These are phyloP conservation scores for Pyricularia sp. DNA, from an alignment of 2,329 filamentous ascomycete species.

Conservation along the genomic window DNA sequence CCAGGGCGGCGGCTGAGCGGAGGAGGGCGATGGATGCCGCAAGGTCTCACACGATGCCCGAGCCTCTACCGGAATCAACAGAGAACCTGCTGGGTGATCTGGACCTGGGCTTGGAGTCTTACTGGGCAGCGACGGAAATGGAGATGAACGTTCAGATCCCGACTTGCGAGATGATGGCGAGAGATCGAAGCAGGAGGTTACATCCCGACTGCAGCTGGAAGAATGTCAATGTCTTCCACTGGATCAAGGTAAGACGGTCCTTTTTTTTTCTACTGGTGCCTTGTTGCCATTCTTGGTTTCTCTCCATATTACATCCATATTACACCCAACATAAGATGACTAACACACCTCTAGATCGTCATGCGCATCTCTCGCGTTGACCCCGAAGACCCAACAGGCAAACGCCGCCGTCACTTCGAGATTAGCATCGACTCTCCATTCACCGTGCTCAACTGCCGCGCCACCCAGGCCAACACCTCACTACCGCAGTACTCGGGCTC, in stretches of 20 bases:
- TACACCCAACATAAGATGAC: background rate
- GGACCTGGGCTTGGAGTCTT: conserved; percentile 58
- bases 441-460: conserved; percentile 84
- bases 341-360: conserved; percentile 54
- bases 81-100: conserved; percentile 77
- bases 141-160: conserved; percentile 90
- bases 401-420: conserved; percentile 80
- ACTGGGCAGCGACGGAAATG: conserved; percentile 83
- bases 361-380: conserved; percentile 85
- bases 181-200: conserved; percentile 54
- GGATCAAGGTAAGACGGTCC: conserved; percentile 73
- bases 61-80: conserved; percentile 38
- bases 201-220: conserved; percentile 91
- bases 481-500: conserved; percentile 64
- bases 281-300: too few relatives aligned
- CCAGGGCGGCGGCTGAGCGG: conserved; percentile 33
- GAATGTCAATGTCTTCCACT: conserved; percentile 89
- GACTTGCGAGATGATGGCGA: conserved; percentile 78
- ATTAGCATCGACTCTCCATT: conserved; percentile 96
- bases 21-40: conserved; percentile 46
- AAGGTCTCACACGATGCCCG: conserved; percentile 28
- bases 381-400: conserved; percentile 58
- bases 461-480: conserved; percentile 82
- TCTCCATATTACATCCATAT: background rate
- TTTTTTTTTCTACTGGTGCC: too few relatives aligned